phyloP scores from a whole-genome alignment of 352 stramenopile species.

The Globisporangium heterothallicum region DNA sequence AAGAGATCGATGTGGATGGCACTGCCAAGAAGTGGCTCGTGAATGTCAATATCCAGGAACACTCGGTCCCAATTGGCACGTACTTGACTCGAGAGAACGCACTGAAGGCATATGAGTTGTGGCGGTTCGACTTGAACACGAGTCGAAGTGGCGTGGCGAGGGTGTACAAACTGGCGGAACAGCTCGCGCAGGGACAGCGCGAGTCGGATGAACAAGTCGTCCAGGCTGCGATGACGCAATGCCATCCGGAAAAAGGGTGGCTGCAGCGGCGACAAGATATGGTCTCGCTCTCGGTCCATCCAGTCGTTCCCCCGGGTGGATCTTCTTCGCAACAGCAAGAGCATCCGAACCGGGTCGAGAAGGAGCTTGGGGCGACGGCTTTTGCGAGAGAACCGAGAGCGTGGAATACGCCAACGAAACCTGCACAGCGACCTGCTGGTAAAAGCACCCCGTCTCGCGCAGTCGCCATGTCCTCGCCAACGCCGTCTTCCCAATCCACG shows the following conservation, averaged over 20 bases:
- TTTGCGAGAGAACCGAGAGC: neutral
- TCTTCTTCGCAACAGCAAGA: neutral
- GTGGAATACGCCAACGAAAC: conserved; percentile 6
- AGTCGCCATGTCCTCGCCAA: conserved; percentile 11
- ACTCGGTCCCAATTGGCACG: conserved; percentile 33
- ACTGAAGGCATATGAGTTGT: conserved; percentile 38
- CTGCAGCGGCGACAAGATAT: conserved; percentile 28
- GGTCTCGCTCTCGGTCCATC: conserved; percentile 3
- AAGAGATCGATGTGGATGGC: conserved; percentile 12
- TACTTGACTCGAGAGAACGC: conserved; percentile 32
- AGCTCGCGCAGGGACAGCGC: conserved; percentile 18
- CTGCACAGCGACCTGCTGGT: neutral
- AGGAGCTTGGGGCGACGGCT: neutral
- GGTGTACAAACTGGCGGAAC: conserved; percentile 21
- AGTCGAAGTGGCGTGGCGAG: conserved; percentile 20
- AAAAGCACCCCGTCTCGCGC: neutral
- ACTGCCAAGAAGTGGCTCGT: conserved; percentile 31
- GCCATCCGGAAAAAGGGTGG: conserved; percentile 30
- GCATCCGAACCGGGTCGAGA: neutral
- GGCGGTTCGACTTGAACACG: conserved; percentile 22
- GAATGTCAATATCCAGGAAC: conserved; percentile 41
- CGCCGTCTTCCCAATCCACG: neutral
- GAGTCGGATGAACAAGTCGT: conserved; percentile 28
- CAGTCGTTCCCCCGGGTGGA: neutral
- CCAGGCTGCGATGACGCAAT: conserved; percentile 31